phyloP scores from a whole-genome alignment of 1,139 yeast species.

The Spathaspora sp. region DNA sequence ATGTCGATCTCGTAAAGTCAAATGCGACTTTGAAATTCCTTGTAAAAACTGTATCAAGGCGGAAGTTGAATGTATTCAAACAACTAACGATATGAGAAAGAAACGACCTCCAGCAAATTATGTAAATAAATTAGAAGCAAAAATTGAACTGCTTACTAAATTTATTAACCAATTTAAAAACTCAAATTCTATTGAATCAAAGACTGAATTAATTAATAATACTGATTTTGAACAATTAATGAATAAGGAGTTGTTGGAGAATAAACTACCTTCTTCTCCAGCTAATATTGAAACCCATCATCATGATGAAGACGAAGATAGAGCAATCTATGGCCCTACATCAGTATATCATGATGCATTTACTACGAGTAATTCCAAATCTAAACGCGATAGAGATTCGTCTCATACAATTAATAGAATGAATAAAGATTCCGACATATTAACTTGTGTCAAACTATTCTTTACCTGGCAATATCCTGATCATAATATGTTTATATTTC shows the following conservation, averaged over 20 bases:
- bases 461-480: slow-evolving; percentile 70
- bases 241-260: slow-evolving; percentile 8
- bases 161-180: slow-evolving; percentile 26
- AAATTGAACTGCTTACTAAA: slow-evolving; percentile 23
- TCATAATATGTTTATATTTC: slow-evolving; percentile 58
- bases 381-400: slow-evolving; percentile 23
- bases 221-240: slow-evolving; percentile 17
- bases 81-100: slow-evolving; percentile 53
- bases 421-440: slow-evolving; percentile 41
- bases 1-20: slow-evolving; percentile 53
- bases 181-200: slow-evolving; percentile 21
- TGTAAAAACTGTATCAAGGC: slow-evolving; percentile 50
- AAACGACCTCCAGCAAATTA: slow-evolving; percentile 52
- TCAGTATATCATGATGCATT: slow-evolving; percentile 43
- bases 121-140: slow-evolving; percentile 38
- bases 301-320: slow-evolving; percentile 20
- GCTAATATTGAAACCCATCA: slow-evolving; percentile 5
- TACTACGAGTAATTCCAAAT: slow-evolving; percentile 21
- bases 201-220: slow-evolving; percentile 20
- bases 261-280: neutral
- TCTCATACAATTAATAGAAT: slow-evolving; percentile 14
- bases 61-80: slow-evolving; percentile 47
- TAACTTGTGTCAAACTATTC: slow-evolving; percentile 53
- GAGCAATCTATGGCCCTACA: slow-evolving; percentile 50
- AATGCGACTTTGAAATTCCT: slow-evolving; percentile 52